A percentile compares a stretch with the other conserved stretches of the same genome.
Evolutionary conservation across 2,329 filamentous ascomycete species (phyloP).

Genomic region (Juglanconis oblonga): DNA sequence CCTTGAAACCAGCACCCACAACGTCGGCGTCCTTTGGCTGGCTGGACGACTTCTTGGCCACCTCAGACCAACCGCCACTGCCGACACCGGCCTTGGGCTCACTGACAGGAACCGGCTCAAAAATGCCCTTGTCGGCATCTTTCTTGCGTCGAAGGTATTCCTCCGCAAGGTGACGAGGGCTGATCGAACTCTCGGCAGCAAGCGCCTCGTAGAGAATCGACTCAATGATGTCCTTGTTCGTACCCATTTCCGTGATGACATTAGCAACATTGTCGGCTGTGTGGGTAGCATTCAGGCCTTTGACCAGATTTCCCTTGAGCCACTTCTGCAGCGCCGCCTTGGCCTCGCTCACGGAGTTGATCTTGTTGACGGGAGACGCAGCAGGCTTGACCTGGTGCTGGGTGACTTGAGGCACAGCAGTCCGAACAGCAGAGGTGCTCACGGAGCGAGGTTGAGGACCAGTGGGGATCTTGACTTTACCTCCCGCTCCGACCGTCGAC

Average conservation of each 20-base stretch:
- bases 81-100: slow-evolving; percentile 41
- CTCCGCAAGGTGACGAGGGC: slow-evolving; percentile 88
- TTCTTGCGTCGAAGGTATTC: slow-evolving; percentile 93
- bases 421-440: slow-evolving; percentile 34
- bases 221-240: slow-evolving; percentile 25
- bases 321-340: slow-evolving; percentile 94
- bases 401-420: not conserved
- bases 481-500: slow-evolving; percentile 92
- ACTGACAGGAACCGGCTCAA: slow-evolving; percentile 58
- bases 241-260: slow-evolving; percentile 64
- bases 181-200: slow-evolving; percentile 83
- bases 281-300: slow-evolving; percentile 58
- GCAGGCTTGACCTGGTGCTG: slow-evolving; percentile 35
- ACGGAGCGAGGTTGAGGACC: slow-evolving; percentile 47
- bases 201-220: slow-evolving; percentile 87
- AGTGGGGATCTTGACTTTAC: slow-evolving; percentile 78
- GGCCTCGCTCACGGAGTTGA: slow-evolving; percentile 47
- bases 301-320: slow-evolving; percentile 74
- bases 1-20: slow-evolving; percentile 70
- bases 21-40: slow-evolving; percentile 35
- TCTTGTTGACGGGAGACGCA: slow-evolving; percentile 35
- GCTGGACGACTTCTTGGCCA: slow-evolving; percentile 78
- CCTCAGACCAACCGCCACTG: slow-evolving; percentile 86
- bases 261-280: slow-evolving; percentile 78
- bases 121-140: slow-evolving; percentile 84